phyloP scores from a whole-genome alignment of 805 yeast genomes.

The Yarrowia sp. region DNA sequence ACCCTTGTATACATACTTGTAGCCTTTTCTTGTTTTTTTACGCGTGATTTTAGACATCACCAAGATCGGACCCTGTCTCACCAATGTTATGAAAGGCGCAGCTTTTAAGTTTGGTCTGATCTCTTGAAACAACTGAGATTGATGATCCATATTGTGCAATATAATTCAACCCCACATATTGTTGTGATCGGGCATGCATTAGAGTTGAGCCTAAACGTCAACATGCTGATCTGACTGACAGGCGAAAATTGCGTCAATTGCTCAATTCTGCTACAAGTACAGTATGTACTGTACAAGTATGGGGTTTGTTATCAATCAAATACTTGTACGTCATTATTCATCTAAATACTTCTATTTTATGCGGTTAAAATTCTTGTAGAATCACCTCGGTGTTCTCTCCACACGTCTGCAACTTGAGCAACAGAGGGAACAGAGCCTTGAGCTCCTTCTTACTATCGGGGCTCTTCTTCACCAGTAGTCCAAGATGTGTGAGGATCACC shows the following conservation, averaged over 20 bases:
- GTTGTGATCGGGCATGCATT: neutral
- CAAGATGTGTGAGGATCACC: slow-evolving; percentile 12
- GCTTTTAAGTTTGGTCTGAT: neutral
- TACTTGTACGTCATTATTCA: neutral
- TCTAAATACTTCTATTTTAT: slow-evolving; percentile 13
- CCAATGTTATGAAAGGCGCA: slow-evolving; percentile 7
- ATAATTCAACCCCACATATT: neutral
- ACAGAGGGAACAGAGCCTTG: slow-evolving; percentile 23
- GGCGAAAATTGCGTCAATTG: no score
- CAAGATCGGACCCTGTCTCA: neutral
- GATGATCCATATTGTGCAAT: neutral
- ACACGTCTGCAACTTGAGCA: slow-evolving; percentile 16
- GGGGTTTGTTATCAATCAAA: slow-evolving; percentile 1
- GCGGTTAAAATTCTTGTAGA: slow-evolving; percentile 25
- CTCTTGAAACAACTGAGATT: neutral
- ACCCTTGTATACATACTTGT: neutral
- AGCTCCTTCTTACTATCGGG: slow-evolving; percentile 28
- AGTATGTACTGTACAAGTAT: no score
- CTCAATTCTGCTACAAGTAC: no score
- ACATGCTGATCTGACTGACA: neutral
- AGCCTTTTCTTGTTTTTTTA: neutral
- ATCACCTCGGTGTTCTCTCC: slow-evolving; percentile 34
- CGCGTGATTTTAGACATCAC: neutral
- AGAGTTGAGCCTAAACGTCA: neutral
- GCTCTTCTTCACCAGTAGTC: slow-evolving; percentile 2